These are phyloP conservation scores for Populus hybrid DNA, from an alignment of 441 rosid species.

Conservation along the genomic window DNA sequence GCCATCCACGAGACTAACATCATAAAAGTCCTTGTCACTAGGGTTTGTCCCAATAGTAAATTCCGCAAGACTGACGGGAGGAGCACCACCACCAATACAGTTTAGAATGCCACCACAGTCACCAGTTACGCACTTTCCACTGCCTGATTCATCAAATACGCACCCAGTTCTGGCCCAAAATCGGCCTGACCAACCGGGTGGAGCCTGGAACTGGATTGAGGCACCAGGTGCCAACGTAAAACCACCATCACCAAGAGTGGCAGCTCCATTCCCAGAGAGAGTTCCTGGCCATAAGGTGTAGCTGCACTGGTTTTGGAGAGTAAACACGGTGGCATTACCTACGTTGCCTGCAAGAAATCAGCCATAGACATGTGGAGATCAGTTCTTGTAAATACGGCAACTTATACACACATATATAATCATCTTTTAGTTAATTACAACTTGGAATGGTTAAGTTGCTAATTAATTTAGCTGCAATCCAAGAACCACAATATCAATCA, in stretches of 20 bases:
- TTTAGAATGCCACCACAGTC: conserved; percentile 74
- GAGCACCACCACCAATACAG: conserved; percentile 67
- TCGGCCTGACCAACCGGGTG: conserved; percentile 72
- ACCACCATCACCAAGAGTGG: conserved; percentile 64
- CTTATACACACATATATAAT: neutral
- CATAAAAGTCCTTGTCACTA: conserved; percentile 68
- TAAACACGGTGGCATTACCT: conserved; percentile 50
- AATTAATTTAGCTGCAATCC: too few relatives aligned
- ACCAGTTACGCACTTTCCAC: conserved; percentile 70
- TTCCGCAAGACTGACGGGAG: conserved; percentile 69
- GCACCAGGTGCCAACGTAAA: conserved; percentile 50
- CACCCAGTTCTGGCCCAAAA: conserved; percentile 84
- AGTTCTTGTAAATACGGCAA: neutral
- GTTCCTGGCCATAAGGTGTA: conserved; percentile 79
- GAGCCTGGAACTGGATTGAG: conserved; percentile 50
- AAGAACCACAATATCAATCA: neutral
- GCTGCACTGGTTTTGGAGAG: conserved; percentile 55
- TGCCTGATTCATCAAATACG: conserved; percentile 55
- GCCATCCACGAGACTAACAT: conserved; percentile 91
- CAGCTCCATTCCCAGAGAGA: conserved; percentile 55
- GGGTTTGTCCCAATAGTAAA: conserved; percentile 55
- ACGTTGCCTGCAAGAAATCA: conserved; percentile 40
- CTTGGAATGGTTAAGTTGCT: neutral
- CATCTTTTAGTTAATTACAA: neutral
- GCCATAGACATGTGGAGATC: neutral